Evolutionary conservation across 768 basidiomycete genomes (phyloP).

Genomic region (Boletales sp.): DNA sequence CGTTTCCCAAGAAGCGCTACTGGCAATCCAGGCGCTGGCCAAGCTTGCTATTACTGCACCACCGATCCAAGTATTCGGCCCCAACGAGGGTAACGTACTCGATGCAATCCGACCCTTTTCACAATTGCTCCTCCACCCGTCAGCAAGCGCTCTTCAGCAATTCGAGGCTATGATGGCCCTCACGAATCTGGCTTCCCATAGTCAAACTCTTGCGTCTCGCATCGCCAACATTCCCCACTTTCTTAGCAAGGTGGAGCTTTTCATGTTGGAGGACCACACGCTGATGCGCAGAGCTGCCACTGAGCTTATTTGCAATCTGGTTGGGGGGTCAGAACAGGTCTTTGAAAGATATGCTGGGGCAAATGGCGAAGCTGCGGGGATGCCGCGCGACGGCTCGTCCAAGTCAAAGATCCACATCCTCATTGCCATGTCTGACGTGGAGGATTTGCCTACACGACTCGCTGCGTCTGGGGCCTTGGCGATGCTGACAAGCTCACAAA

Average conservation of each 20-base stretch:
- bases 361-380: slow-evolving; percentile 29
- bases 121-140: slow-evolving; percentile 62
- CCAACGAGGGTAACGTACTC: slow-evolving; percentile 68
- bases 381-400: slow-evolving; percentile 26
- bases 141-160: slow-evolving; percentile 70
- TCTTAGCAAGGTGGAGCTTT: slow-evolving; percentile 61
- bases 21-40: slow-evolving; percentile 83
- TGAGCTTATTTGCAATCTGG: slow-evolving; percentile 90
- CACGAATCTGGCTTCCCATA: slow-evolving; percentile 88
- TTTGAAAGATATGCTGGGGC: slow-evolving; percentile 70
- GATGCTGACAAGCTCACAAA: slow-evolving; percentile 60
- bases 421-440: slow-evolving; percentile 80
- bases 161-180: slow-evolving; percentile 97
- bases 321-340: slow-evolving; percentile 69
- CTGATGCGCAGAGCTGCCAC: slow-evolving; percentile 84
- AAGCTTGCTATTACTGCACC: slow-evolving; percentile 92
- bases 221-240: slow-evolving; percentile 62
- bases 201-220: slow-evolving; percentile 58
- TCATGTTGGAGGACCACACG: slow-evolving; percentile 78
- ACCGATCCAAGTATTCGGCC: slow-evolving; percentile 88
- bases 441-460: slow-evolving; percentile 78
- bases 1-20: slow-evolving; percentile 32
- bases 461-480: slow-evolving; percentile 94
- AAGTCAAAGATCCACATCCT: slow-evolving; percentile 77
- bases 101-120: slow-evolving; percentile 85